Base-by-base conservation (phyloP, 2,329 filamentous ascomycete genomes). In the Trichoderma sp. region DNA sequence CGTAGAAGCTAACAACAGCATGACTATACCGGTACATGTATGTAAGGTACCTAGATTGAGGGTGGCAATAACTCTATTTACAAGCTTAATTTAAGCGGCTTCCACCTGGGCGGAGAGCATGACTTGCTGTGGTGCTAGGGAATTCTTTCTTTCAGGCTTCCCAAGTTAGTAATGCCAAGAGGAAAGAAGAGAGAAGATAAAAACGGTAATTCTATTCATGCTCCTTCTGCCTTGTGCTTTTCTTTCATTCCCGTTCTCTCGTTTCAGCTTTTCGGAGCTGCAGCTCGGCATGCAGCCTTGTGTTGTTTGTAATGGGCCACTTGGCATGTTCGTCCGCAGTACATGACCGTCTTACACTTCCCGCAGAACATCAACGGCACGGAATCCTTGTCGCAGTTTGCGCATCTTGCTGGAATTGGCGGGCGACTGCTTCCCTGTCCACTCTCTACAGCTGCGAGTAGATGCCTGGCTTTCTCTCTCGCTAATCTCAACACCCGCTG, bases 401-500 rank as follows among this genome's bases (percentile, higher is more conserved):
- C 60, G 43, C 67, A 67, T 39, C 41, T 24, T 44, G 7, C 52
- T 50, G 19, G 55, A 47, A 50, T 28, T 14, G 59, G 62, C 19
- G 52, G 39, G 28, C 24, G 62, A 61, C 10, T 41, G 7, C 41
- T 34, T 28, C 26, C 63, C 4, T 41, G 56, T 4, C 50, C 61
- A 5, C 56, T 67, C 28, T 55, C 26, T 43, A 66, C 44, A 2
- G 57, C 34, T 48, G 66, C 66, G 60, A 76, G 65, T 69, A 77
- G 67, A 65, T 71, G 68, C 68, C 74, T 70, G 59, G 74, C 73
- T 69, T 60, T 74, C 67, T 72, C 72, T 68, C 66, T 75, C 55
- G 74, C 73, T 68, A 71, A 64, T 69, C 66, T 71, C 57, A 77
- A 71, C 63, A 76, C 71, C 60, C 70, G 73, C 71, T 77, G 75